Evolutionary conservation across 495 filamentous ascomycete species (phyloP).

Genomic region (Aspergillus carlsbadensis): DNA sequence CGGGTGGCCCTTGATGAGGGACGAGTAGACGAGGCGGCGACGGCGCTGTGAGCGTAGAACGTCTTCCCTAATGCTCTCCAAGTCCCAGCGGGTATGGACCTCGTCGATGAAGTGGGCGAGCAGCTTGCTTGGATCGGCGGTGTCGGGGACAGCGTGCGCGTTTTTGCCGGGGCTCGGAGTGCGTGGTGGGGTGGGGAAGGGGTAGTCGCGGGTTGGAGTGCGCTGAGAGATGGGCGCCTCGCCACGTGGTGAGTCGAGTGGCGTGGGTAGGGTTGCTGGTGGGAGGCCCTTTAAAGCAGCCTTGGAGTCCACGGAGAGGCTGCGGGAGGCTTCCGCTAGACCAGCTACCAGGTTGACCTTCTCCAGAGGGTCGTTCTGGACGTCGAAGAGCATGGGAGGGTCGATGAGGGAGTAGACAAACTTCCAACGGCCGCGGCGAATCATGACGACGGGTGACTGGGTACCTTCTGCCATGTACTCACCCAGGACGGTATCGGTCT

Average conservation of each 20-base stretch:
- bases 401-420: slow-evolving; percentile 79
- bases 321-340: slow-evolving; percentile 12
- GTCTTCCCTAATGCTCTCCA: slow-evolving; percentile 64
- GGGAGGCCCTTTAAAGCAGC: slow-evolving; percentile 5
- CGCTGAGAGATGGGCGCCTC: slow-evolving; percentile 34
- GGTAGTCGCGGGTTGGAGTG: slow-evolving; percentile 26
- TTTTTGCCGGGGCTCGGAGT: slow-evolving; percentile 39
- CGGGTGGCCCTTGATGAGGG: slow-evolving; percentile 67
- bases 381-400: slow-evolving; percentile 74
- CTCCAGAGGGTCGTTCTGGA: slow-evolving; percentile 71
- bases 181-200: slow-evolving; percentile 44
- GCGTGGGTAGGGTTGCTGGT: slow-evolving; percentile 38
- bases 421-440: slow-evolving; percentile 78
- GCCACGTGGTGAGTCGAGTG: slow-evolving; percentile 31
- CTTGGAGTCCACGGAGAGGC: slow-evolving; percentile 2
- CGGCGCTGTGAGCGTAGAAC: slow-evolving; percentile 71
- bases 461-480: slow-evolving; percentile 92
- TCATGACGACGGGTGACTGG: slow-evolving; percentile 86
- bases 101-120: slow-evolving; percentile 64
- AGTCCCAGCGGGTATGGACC: slow-evolving; percentile 68
- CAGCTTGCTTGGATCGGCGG: slow-evolving; percentile 43
- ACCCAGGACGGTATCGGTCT: slow-evolving; percentile 74
- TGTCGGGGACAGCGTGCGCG: slow-evolving; percentile 31
- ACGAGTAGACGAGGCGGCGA: slow-evolving; percentile 69
- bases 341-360: slow-evolving; percentile 63